A percentile compares a stretch with the other conserved stretches of the same genome.
These are phyloP conservation scores for Extremus antarcticus DNA, from an alignment of 495 filamentous ascomycete species.

Conservation along the genomic window DNA sequence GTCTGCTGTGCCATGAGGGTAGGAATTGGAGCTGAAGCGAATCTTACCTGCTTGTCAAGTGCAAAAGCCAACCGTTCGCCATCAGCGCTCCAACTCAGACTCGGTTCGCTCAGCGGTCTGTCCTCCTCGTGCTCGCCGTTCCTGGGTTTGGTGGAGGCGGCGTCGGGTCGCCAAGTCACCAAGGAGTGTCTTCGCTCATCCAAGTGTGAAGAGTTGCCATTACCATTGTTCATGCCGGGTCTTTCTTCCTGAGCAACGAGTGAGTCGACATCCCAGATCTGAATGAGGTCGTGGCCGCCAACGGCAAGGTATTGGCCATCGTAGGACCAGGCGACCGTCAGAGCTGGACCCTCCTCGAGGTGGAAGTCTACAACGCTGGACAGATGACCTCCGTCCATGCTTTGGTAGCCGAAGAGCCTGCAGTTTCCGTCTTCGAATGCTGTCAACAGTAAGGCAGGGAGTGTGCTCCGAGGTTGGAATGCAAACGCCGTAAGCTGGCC, in stretches of 20 bases:
- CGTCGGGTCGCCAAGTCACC: conserved; percentile 7
- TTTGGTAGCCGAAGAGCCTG: not conserved
- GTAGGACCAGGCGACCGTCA: conserved; percentile 13
- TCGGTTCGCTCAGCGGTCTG: conserved; percentile 33
- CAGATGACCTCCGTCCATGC: not conserved
- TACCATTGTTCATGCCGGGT: not conserved
- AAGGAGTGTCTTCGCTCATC: not conserved
- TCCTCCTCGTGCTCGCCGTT: conserved; percentile 23
- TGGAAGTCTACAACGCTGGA: not conserved
- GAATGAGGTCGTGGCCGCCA: conserved; percentile 9
- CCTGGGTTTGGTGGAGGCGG: conserved; percentile 18
- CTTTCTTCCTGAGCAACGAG: not conserved
- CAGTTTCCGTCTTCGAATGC: conserved; percentile 11
- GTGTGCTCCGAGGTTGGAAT: not conserved
- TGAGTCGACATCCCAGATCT: conserved; percentile 5
- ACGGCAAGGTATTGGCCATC: conserved; percentile 14
- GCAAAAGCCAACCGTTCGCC: conserved; percentile 66
- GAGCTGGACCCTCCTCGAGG: conserved; percentile 4
- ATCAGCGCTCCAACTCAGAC: conserved; percentile 65
- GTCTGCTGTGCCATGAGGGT: not conserved
- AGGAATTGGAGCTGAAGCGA: not conserved
- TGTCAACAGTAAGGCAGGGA: not conserved
- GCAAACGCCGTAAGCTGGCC: not conserved
- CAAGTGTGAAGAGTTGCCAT: not conserved
- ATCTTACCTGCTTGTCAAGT: conserved; percentile 55